Percentiles rank a stretch among this genome's conserved stretches.
These are phyloP conservation scores for Dunaliella sp. DNA, from an alignment of 139 green algal genomes.

Conservation along the genomic window DNA sequence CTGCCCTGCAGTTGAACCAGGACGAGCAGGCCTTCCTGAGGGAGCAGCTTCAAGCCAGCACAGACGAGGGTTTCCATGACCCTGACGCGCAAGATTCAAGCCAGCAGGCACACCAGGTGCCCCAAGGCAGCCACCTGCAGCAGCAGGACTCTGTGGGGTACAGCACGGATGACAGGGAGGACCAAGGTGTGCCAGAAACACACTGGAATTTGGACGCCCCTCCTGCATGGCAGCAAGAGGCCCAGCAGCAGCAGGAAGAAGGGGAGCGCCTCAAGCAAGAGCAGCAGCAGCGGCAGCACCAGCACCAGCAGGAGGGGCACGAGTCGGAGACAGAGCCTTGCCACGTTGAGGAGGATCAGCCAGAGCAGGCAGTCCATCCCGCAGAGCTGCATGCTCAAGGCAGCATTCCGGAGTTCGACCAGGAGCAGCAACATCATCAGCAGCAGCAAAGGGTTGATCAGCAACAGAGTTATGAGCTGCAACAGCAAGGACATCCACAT, in stretches of 20 bases:
- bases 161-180: neutral
- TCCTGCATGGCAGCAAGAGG: neutral
- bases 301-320: neutral
- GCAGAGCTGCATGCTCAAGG: neutral
- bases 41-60: conserved; percentile 6
- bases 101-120: neutral
- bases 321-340: neutral
- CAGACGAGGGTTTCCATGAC: neutral
- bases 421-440: neutral
- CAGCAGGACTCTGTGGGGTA: no score
- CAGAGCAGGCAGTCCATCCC: neutral
- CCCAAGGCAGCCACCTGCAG: neutral
- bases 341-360: neutral
- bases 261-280: no score
- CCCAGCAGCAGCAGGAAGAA: neutral
- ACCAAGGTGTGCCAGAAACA: neutral
- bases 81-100: neutral
- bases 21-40: conserved; percentile 17
- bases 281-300: neutral
- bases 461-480: neutral
- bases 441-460: neutral
- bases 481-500: neutral
- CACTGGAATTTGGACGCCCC: neutral
- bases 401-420: neutral
- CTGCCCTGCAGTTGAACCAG: conserved; percentile 8